Evolutionary conservation across 2,329 filamentous ascomycete species (phyloP).

Genomic region (Alternaria brassicae): DNA sequence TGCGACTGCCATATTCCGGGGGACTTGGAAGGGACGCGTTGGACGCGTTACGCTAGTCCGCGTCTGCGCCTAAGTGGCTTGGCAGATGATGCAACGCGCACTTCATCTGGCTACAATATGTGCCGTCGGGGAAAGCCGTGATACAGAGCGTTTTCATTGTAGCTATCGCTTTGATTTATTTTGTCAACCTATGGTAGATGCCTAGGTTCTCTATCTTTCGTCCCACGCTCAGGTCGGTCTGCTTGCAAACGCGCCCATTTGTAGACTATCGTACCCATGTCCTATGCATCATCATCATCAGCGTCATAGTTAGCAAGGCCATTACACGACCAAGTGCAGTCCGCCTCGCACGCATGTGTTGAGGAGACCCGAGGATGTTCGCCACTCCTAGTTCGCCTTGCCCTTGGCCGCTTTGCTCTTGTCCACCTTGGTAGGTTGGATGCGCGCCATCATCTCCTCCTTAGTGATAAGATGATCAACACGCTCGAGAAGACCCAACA

Average conservation of each 20-base stretch:
- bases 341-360: slow-evolving; percentile 22
- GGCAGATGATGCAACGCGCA: background rate
- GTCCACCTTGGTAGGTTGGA: slow-evolving; percentile 70
- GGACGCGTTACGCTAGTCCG: slow-evolving; percentile 15
- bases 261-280: background rate
- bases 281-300: slow-evolving; percentile 7
- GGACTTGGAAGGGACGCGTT: slow-evolving; percentile 14
- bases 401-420: slow-evolving; percentile 51
- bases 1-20: background rate
- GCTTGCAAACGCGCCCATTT: background rate
- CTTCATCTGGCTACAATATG: background rate
- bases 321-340: background rate
- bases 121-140: background rate
- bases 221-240: background rate
- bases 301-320: background rate
- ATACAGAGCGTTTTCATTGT: background rate
- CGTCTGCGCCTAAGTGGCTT: slow-evolving; percentile 6
- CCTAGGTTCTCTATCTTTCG: background rate
- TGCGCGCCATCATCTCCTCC: slow-evolving; percentile 99
- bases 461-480: slow-evolving; percentile 99
- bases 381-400: slow-evolving; percentile 37
- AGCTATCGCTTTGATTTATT: background rate
- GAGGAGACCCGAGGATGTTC: slow-evolving; percentile 8
- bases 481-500: slow-evolving; percentile 82
- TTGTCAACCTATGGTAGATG: background rate